These are phyloP conservation scores for Ophiostoma himal-ulmi DNA, from an alignment of 2,329 filamentous ascomycete species.

Conservation along the genomic window DNA sequence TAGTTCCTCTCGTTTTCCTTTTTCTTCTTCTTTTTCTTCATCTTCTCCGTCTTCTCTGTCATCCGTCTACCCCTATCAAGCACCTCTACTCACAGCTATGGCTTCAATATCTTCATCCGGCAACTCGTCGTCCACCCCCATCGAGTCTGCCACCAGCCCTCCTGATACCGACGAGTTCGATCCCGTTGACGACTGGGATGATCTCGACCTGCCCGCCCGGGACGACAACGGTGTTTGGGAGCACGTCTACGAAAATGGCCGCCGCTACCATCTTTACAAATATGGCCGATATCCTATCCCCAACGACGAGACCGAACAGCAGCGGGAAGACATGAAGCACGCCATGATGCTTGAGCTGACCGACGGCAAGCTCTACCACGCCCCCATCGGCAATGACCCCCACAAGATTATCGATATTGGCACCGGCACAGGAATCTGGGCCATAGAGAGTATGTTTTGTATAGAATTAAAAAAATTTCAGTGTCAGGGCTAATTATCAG, in stretches of 20 bases:
- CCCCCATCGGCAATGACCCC: conserved; percentile 39
- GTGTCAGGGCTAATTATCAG: neutral
- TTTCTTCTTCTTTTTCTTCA: neutral
- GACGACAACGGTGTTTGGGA: conserved; percentile 27
- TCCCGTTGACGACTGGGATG: conserved; percentile 26
- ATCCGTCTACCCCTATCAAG: neutral
- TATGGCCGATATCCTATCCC: conserved; percentile 31
- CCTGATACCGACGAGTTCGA: conserved; percentile 27
- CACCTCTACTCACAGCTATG: neutral
- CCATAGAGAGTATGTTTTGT: conserved; percentile 26
- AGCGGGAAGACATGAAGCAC: conserved; percentile 43
- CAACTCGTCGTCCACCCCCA: conserved; percentile 3
- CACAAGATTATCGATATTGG: conserved; percentile 44
- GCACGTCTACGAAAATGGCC: conserved; percentile 29
- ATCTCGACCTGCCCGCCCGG: conserved; percentile 25
- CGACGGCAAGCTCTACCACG: conserved; percentile 40
- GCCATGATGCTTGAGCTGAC: conserved; percentile 42
- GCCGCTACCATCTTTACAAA: conserved; percentile 31
- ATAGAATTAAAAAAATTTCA: neutral
- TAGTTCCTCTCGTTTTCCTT: neutral
- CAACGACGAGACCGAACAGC: conserved; percentile 43
- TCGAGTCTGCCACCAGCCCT: conserved; percentile 25
- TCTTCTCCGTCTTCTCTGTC: neutral
- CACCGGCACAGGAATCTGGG: conserved; percentile 38
- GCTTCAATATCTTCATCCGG: neutral